Base-by-base conservation (phyloP, 441 rosid genomes). In the Bocquillonia castaneifolia region DNA sequence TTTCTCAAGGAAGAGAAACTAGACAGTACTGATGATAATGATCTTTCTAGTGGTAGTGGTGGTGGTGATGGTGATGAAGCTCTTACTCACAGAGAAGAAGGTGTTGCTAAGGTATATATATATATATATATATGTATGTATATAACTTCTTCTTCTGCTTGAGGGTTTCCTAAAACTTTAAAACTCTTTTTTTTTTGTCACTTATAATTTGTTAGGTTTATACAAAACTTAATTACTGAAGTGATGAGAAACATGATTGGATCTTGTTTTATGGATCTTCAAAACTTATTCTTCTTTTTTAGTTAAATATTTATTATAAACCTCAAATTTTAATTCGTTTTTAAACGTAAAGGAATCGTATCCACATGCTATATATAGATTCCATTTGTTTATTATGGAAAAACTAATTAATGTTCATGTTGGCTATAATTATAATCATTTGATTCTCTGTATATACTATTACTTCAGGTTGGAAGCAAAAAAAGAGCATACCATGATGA, bases 381-480 rank as follows among this genome's bases (percentile, higher is more conserved):
- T n/a, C 17, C 23, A 56, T 58, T 32, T 37, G 23, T 37, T n/a
- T 31, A 50, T 32, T 57, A 31, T 57, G 40, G n/a, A n/a, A 28
- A 37, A 37, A 17, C 25, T 62, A 17, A 42, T 42, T 50, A 20
- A 39, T n/a, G 3, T 51, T 64, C 13, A 15, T 52, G 28, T 22
- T 23, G 17, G 10, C 10, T 66, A 9, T 7, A 31, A 34, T 20
- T 15, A 5, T 6, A 50, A 1, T 50, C 26, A 3, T 6, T 26
- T 15, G 31, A 22, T 7, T 7, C 26, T 5, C 3, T 59, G 15
- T 42, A 20, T 44, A 10, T 26, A 14, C 3, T 64, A 12, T 8
- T 55, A n/a, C 34, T 72, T 47, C 80, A 83, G 86, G 76, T 60
- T 50, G 82, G 78, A 68, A 74, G 76, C 9, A 79, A 75, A n/a